These are phyloP conservation scores for Phalaenopsis aphrodite DNA, from an alignment of 106 monocot genomes.

Conservation along the genomic window DNA sequence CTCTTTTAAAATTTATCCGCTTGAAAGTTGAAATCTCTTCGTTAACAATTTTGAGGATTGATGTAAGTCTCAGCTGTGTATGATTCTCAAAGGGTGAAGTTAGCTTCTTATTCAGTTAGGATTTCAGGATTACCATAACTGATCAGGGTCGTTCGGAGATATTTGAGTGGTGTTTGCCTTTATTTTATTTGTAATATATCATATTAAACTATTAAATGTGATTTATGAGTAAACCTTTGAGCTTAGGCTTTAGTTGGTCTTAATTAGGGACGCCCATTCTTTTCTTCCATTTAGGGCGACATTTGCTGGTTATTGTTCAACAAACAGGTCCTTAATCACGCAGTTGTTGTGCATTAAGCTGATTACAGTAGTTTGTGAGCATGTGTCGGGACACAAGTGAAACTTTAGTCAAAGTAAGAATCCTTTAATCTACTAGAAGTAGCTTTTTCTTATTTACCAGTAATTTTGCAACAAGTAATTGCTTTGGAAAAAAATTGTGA, in stretches of 20 bases:
- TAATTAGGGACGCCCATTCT: background rate
- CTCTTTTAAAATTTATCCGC: background rate
- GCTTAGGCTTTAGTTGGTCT: background rate
- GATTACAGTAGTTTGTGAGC: background rate
- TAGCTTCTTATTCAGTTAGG: background rate
- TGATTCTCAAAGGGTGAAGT: background rate
- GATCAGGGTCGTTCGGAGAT: background rate
- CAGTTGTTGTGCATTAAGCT: background rate
- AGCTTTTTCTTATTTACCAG: background rate
- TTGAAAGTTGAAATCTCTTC: background rate
- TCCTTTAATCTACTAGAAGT: too few relatives aligned
- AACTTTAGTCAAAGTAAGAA: too few relatives aligned
- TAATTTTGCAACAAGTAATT: background rate
- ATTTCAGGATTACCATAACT: background rate
- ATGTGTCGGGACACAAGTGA: background rate
- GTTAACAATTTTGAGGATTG: background rate
- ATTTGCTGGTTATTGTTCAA: background rate
- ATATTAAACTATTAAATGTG: background rate
- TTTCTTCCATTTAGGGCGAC: background rate
- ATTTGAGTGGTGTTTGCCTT: background rate
- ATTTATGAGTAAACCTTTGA: background rate
- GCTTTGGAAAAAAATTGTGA: background rate
- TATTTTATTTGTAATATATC: background rate
- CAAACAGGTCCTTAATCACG: too few relatives aligned
- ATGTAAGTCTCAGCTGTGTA: background rate